Evolutionary conservation across 768 basidiomycete species (phyloP).

Genomic region (Termitomyces titanicus): DNA sequence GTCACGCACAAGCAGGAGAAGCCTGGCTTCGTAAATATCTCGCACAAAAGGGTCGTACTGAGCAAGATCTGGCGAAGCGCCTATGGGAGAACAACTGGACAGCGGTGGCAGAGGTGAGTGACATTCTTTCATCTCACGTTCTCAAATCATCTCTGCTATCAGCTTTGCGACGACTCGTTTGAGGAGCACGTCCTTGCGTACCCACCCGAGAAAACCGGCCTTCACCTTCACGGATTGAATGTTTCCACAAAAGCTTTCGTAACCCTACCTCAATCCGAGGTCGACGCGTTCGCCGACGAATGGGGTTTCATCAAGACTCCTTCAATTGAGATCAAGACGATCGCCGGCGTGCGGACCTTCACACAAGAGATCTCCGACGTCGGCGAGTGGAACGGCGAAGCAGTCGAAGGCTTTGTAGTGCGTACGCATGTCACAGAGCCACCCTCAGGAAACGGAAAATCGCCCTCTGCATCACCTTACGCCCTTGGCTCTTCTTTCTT

Average conservation of each 20-base stretch:
- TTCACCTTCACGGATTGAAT: slow-evolving; percentile 93
- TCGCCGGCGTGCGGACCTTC: slow-evolving; percentile 70
- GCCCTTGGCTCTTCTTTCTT: slow-evolving; percentile 83
- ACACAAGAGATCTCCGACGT: slow-evolving; percentile 60
- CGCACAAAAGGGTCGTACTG: slow-evolving; percentile 53
- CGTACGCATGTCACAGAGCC: slow-evolving; percentile 60
- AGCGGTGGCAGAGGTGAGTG: slow-evolving; percentile 82
- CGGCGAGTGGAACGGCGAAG: slow-evolving; percentile 80
- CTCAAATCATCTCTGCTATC: not conserved
- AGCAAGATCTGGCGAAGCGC: slow-evolving; percentile 65
- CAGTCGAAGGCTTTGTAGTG: slow-evolving; percentile 94
- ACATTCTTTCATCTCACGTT: not conserved
- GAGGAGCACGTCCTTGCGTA: slow-evolving; percentile 95
- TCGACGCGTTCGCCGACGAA: slow-evolving; percentile 78
- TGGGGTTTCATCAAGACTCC: slow-evolving; percentile 90
- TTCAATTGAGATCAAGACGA: slow-evolving; percentile 51
- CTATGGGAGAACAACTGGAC: slow-evolving; percentile 87
- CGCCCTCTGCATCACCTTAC: slow-evolving; percentile 56
- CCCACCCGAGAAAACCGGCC: slow-evolving; percentile 75
- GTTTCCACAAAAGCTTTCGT: slow-evolving; percentile 58
- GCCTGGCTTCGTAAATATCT: slow-evolving; percentile 78
- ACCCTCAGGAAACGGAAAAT: slow-evolving; percentile 27
- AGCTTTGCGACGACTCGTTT: slow-evolving; percentile 97
- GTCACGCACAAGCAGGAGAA: slow-evolving; percentile 84
- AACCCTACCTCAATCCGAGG: slow-evolving; percentile 62